Evolutionary conservation across 306 rosid genomes (phyloP).

Genomic region (Malus asiatica): DNA sequence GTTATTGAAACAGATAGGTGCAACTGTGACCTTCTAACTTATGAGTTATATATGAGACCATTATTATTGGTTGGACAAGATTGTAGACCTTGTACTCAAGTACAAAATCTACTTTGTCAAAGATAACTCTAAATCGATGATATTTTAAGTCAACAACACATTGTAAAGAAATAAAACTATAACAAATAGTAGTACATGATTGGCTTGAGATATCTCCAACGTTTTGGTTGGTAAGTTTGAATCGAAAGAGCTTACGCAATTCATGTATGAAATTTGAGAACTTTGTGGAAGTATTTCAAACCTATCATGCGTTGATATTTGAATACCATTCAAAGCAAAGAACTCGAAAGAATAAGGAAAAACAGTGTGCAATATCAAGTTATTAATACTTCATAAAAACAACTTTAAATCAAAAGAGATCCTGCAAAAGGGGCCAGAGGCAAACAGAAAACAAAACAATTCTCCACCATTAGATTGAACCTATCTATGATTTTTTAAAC

Average conservation of each 20-base stretch:
- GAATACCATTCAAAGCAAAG: too few species aligned
- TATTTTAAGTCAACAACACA: too few species aligned
- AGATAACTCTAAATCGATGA: background rate
- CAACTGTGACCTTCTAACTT: background rate
- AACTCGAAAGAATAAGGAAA: too few species aligned
- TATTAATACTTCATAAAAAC: background rate
- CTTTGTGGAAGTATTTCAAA: too few species aligned
- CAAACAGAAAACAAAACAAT: background rate
- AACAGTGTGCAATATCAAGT: background rate
- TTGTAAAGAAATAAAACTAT: too few species aligned
- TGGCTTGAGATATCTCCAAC: rapidly evolving
- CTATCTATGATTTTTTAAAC: background rate
- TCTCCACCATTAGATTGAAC: background rate
- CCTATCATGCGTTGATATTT: too few species aligned
- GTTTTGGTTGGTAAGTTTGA: too few species aligned
- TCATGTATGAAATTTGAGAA: too few species aligned
- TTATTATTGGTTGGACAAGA: background rate
- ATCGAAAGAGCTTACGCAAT: too few species aligned
- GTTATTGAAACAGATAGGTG: background rate
- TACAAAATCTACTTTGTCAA: background rate
- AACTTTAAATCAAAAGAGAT: background rate
- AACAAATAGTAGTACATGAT: rapidly evolving
- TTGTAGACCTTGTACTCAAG: background rate
- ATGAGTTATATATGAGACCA: background rate
- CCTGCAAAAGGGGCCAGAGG: background rate